Evolutionary conservation across 129 eudicot genomes (phyloP).

Genomic region (Calendula officinalis): DNA sequence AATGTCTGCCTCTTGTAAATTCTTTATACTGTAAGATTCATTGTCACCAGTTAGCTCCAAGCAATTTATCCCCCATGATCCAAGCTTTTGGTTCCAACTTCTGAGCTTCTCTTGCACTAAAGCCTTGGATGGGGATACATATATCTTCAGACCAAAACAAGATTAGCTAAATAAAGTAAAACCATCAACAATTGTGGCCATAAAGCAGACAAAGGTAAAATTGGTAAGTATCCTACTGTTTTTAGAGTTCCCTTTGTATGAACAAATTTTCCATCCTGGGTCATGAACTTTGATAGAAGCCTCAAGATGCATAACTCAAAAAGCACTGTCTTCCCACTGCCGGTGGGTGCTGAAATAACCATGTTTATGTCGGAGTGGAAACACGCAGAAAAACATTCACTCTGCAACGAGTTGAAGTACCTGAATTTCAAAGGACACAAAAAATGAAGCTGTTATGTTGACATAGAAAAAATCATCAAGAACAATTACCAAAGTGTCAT

Average conservation of each 20-base stretch:
- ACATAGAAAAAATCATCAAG: constrained; percentile 14
- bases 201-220: constrained; percentile 19
- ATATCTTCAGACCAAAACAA: constrained; percentile 52
- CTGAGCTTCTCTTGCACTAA: constrained; percentile 98
- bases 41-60: constrained; percentile 97
- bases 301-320: constrained; percentile 95
- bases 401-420: constrained; percentile 96
- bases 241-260: constrained; percentile 82
- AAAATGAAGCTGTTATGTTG: not conserved
- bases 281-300: constrained; percentile 79
- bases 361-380: constrained; percentile 86
- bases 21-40: constrained; percentile 61
- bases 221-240: constrained; percentile 58
- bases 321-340: constrained; percentile 99
- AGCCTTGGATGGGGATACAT: constrained; percentile 98
- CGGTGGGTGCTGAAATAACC: constrained; percentile 99
- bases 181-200: constrained; percentile 8
- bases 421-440: constrained; percentile 38
- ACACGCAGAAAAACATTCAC: constrained; percentile 95
- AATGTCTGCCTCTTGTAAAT: constrained; percentile 93
- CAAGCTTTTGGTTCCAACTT: constrained; percentile 82
- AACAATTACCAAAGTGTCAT: constrained; percentile 7
- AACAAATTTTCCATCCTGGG: constrained; percentile 63
- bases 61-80: constrained; percentile 81
- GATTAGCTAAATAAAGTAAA: constrained; percentile 19